phyloP scores from a whole-genome alignment of 768 basidiomycete species.

The Russula vinacea region DNA sequence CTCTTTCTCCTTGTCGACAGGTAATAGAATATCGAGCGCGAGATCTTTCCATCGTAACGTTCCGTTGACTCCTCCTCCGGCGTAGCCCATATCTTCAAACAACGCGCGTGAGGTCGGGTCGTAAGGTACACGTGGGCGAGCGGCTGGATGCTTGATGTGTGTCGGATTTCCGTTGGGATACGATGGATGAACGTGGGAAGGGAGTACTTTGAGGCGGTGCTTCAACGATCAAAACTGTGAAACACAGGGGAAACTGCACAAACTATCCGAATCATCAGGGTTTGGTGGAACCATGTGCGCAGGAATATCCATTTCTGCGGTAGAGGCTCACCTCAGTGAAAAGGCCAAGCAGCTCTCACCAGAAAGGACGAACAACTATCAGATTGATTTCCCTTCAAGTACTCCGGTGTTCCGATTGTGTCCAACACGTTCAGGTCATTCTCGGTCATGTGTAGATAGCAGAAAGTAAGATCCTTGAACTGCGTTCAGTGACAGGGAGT shows the following conservation, averaged over 20 bases:
- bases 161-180: constrained; percentile 90
- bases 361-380: constrained; percentile 55
- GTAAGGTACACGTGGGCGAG: constrained; percentile 65
- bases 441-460: constrained; percentile 81
- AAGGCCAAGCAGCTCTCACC: constrained; percentile 4
- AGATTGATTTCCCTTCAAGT: constrained; percentile 71
- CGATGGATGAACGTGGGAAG: constrained; percentile 83
- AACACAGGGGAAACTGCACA: constrained; percentile 32
- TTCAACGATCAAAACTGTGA: constrained; percentile 16
- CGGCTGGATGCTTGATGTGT: constrained; percentile 72
- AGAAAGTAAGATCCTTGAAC: constrained; percentile 77
- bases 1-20: constrained; percentile 72
- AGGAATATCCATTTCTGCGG: constrained; percentile 75
- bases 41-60: constrained; percentile 77
- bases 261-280: constrained; percentile 85
- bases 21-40: constrained; percentile 70
- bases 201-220: constrained; percentile 51
- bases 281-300: constrained; percentile 79
- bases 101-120: constrained; percentile 77
- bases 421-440: constrained; percentile 77
- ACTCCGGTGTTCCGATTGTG: constrained; percentile 73
- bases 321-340: constrained; percentile 10
- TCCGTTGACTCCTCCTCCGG: constrained; percentile 74
- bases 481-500: background rate
- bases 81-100: constrained; percentile 85